phyloP scores from a whole-genome alignment of 306 rosid species.

The Dalbergia oliveri region DNA sequence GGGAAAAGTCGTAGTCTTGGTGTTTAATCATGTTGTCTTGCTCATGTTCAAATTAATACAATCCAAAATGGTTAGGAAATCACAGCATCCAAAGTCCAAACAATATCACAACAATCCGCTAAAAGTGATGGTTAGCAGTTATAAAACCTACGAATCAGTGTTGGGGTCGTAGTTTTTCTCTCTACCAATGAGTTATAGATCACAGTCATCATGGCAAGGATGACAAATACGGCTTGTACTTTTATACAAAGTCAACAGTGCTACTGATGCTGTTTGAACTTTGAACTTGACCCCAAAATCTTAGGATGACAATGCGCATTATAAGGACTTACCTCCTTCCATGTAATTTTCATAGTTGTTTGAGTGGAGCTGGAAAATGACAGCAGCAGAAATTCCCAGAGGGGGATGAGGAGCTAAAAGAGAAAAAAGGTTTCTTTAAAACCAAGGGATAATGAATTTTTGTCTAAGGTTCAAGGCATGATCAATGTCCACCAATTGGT shows the following conservation, averaged over 20 bases:
- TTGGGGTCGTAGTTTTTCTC: constrained; percentile 10
- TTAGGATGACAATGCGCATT: constrained; percentile 57
- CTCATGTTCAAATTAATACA: constrained; percentile 42
- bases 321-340: constrained; percentile 81
- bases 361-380: constrained; percentile 83
- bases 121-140: constrained; percentile 78
- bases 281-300: constrained; percentile 38
- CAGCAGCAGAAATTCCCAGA: constrained; percentile 29
- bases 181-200: constrained; percentile 45
- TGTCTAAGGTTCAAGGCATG: constrained; percentile 18
- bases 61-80: constrained; percentile 48
- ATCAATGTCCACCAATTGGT: constrained; percentile 19
- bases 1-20: constrained; percentile 47
- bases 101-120: constrained; percentile 55
- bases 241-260: constrained; percentile 39
- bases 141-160: constrained; percentile 34
- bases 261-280: constrained; percentile 44
- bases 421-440: constrained; percentile 57
- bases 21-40: constrained; percentile 66
- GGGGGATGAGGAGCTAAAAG: neutral
- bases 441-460: constrained; percentile 58
- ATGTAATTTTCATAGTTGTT: constrained; percentile 69
- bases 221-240: constrained; percentile 40
- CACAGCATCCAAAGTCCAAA: constrained; percentile 45
- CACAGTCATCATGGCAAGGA: constrained; percentile 3